These are phyloP conservation scores for Ustilago bromivora DNA, from an alignment of 1,284 basidiomycete species.

Conservation along the genomic window DNA sequence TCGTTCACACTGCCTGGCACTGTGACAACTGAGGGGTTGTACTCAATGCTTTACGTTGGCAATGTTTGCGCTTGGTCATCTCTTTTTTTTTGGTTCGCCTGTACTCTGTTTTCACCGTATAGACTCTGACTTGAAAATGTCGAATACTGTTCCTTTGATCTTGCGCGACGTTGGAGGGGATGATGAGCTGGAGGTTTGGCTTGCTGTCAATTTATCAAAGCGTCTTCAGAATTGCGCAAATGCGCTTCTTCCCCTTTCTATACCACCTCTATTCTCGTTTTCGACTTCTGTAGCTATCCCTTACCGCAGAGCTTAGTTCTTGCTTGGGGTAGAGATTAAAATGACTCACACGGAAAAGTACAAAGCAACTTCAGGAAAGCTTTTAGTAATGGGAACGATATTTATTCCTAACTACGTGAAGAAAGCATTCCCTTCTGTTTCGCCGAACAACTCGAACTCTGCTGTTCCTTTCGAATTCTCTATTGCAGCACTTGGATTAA, in stretches of 20 bases:
- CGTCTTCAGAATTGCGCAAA: background rate
- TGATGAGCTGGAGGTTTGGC: no score
- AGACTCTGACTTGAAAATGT: slow-evolving; percentile 35
- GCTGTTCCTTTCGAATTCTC: background rate
- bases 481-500: background rate
- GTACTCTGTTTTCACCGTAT: slow-evolving; percentile 34
- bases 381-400: slow-evolving; percentile 2
- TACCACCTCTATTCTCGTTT: background rate
- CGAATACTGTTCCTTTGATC: slow-evolving; percentile 1
- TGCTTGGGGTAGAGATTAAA: background rate
- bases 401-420: slow-evolving; percentile 5
- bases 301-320: no score
- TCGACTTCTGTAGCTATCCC: background rate
- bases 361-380: slow-evolving; percentile 1
- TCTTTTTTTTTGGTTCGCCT: slow-evolving; percentile 10
- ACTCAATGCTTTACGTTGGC: background rate
- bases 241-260: background rate
- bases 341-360: background rate
- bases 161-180: background rate
- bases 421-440: background rate
- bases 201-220: slow-evolving; percentile 3
- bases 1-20: background rate
- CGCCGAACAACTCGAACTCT: background rate
- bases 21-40: slow-evolving; percentile 42
- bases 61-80: slow-evolving; percentile 1